phyloP scores from a whole-genome alignment of 306 rosid genomes.

The Adenanthera pavonina region DNA sequence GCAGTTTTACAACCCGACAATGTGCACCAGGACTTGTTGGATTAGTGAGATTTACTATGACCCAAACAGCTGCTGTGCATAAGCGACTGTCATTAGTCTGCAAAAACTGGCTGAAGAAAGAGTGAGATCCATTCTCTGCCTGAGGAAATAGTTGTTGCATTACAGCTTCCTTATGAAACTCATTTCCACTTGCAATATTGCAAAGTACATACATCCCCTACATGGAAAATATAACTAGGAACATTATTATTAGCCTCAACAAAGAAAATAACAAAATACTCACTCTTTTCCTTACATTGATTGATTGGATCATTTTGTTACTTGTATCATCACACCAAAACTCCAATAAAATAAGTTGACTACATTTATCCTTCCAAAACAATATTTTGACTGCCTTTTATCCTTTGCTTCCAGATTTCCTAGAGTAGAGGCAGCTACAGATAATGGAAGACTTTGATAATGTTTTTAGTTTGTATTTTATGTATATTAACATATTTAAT shows the following conservation, averaged over 20 bases:
- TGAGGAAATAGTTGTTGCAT: conserved; percentile 67
- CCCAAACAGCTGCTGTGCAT: conserved; percentile 75
- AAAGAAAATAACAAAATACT: conserved; percentile 5
- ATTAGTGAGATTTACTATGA: conserved; percentile 70
- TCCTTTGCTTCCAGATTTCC: background rate
- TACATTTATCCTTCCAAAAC: background rate
- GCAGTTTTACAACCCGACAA: conserved; percentile 58
- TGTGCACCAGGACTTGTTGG: conserved; percentile 65
- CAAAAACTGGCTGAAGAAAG: conserved; percentile 63
- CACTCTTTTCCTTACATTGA: background rate
- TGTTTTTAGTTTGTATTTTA: background rate
- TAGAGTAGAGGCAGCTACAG: background rate
- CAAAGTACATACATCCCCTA: conserved; percentile 81
- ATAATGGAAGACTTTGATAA: background rate
- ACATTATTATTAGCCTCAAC: conserved; percentile 23
- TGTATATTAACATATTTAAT: background rate
- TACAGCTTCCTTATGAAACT: conserved; percentile 79
- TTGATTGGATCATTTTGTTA: background rate
- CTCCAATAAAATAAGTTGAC: background rate
- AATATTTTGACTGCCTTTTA: background rate
- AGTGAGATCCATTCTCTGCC: conserved; percentile 51
- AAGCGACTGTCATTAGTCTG: conserved; percentile 66
- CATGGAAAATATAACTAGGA: conserved; percentile 39
- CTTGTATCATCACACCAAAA: background rate
- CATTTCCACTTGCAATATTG: conserved; percentile 83